Evolutionary conservation across 2,329 filamentous ascomycete species (phyloP).

Genomic region (Colletotrichum lentis): DNA sequence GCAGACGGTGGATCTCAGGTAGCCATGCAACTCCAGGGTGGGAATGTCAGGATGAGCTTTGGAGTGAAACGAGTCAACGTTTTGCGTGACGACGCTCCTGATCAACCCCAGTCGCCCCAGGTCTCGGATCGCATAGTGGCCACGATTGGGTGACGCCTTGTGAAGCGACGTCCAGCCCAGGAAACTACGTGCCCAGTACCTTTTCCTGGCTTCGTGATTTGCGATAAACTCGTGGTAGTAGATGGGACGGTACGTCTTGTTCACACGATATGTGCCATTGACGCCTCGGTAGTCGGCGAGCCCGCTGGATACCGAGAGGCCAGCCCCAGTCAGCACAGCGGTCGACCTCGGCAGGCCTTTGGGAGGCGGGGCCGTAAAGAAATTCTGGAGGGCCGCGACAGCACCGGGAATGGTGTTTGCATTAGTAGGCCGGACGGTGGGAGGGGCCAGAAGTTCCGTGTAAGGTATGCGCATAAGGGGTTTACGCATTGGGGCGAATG

Average conservation of each 20-base stretch:
- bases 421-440: constrained; percentile 75
- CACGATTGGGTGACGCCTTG: constrained; percentile 79
- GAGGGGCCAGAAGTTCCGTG: constrained; percentile 80
- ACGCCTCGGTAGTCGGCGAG: constrained; percentile 90
- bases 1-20: constrained; percentile 82
- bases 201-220: constrained; percentile 83
- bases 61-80: constrained; percentile 94
- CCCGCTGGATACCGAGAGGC: constrained; percentile 91
- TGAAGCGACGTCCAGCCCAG: constrained; percentile 87
- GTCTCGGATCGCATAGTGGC: constrained; percentile 79
- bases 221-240: constrained; percentile 90
- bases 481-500: constrained; percentile 63
- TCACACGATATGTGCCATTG: constrained; percentile 91
- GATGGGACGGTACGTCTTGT: constrained; percentile 88
- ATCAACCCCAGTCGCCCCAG: constrained; percentile 78
- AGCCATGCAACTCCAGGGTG: constrained; percentile 90
- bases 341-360: constrained; percentile 57
- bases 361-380: constrained; percentile 72
- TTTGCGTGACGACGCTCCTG: constrained; percentile 86
- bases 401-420: constrained; percentile 77
- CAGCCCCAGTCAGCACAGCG: constrained; percentile 76
- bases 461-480: constrained; percentile 89
- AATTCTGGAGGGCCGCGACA: constrained; percentile 77
- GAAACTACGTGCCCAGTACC: constrained; percentile 96
- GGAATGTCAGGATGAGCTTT: constrained; percentile 76